These are phyloP conservation scores for Stagonosporopsis chrysanthemi DNA, from an alignment of 2,329 filamentous ascomycete species.

Conservation along the genomic window DNA sequence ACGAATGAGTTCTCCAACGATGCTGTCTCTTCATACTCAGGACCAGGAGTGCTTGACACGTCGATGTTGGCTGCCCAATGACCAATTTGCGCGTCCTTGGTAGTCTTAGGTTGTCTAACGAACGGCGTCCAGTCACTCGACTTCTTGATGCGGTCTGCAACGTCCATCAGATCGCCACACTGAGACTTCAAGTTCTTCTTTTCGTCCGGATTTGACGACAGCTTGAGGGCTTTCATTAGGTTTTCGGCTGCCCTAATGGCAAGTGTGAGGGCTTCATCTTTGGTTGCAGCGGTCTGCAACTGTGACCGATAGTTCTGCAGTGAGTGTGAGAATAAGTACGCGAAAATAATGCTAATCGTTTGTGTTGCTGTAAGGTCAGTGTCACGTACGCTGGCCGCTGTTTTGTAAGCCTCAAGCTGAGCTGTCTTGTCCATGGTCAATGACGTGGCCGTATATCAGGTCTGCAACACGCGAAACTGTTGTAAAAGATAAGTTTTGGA, in stretches of 20 bases:
- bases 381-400: slow-evolving; percentile 45
- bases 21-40: background rate
- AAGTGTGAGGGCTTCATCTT: slow-evolving; percentile 73
- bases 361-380: slow-evolving; percentile 22
- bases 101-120: slow-evolving; percentile 12
- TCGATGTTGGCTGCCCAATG: slow-evolving; percentile 37
- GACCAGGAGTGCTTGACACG: slow-evolving; percentile 7
- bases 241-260: slow-evolving; percentile 80
- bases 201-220: slow-evolving; percentile 68
- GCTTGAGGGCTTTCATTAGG: slow-evolving; percentile 77
- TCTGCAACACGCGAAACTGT: background rate
- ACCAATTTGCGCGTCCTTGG: slow-evolving; percentile 27
- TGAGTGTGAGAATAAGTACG: slow-evolving; percentile 28
- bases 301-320: slow-evolving; percentile 46
- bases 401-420: slow-evolving; percentile 41
- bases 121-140: slow-evolving; percentile 34
- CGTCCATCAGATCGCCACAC: slow-evolving; percentile 72
- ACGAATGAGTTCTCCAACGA: background rate
- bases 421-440: slow-evolving; percentile 36
- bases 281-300: slow-evolving; percentile 60
- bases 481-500: background rate
- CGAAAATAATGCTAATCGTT: background rate
- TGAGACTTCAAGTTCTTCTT: slow-evolving; percentile 71
- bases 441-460: background rate
- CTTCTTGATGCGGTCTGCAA: slow-evolving; percentile 78